phyloP scores from a whole-genome alignment of 2,329 filamentous ascomycete species.

The Cordyceps farinosa region DNA sequence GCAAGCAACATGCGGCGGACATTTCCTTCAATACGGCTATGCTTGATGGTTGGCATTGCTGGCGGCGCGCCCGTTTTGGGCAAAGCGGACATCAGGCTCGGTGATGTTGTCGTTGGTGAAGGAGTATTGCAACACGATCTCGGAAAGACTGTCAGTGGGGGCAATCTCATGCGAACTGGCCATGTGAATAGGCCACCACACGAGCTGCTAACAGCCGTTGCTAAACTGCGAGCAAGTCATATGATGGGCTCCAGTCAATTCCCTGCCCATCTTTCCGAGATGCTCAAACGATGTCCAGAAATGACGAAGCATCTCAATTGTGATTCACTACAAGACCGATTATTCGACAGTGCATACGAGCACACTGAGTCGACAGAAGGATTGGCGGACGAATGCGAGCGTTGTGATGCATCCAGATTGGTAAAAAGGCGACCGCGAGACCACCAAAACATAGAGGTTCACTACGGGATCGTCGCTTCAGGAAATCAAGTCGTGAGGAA shows the following conservation, averaged over 20 bases:
- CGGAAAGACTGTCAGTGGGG: constrained; percentile 18
- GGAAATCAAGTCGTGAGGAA: constrained; percentile 25
- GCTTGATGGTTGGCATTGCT: constrained; percentile 29
- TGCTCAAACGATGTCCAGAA: not conserved
- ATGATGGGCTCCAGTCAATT: not conserved
- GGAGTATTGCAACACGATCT: constrained; percentile 23
- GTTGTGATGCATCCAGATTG: not conserved
- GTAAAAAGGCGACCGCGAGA: not conserved
- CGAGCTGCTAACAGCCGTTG: constrained; percentile 5
- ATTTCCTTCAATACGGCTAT: constrained; percentile 15
- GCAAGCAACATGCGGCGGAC: constrained; percentile 20
- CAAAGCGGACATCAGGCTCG: constrained; percentile 19
- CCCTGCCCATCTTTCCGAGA: not conserved
- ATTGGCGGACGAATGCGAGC: not conserved
- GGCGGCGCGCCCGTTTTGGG: constrained; percentile 24
- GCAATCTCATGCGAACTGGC: constrained; percentile 17
- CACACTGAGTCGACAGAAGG: not conserved
- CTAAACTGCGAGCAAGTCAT: constrained; percentile 18
- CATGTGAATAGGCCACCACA: constrained; percentile 6
- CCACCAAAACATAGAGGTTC: constrained; percentile 14
- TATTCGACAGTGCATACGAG: not conserved
- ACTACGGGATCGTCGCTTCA: constrained; percentile 27
- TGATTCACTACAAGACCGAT: not conserved
- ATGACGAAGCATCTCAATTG: not conserved
- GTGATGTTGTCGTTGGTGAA: constrained; percentile 23